phyloP scores from a whole-genome alignment of 257 asterid genomes.

The Solanum paucissectum region DNA sequence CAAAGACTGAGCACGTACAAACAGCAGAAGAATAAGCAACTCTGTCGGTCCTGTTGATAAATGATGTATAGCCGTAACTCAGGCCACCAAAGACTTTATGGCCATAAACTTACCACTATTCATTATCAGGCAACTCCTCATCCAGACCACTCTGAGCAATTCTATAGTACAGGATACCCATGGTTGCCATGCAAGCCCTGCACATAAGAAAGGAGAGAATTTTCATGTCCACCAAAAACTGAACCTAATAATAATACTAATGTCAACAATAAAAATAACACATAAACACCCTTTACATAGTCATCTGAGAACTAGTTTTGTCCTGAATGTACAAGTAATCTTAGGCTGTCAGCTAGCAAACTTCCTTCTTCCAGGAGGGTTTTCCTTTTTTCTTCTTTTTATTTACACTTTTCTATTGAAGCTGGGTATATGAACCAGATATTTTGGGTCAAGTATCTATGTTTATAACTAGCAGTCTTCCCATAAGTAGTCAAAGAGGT shows the following conservation, averaged over 20 bases:
- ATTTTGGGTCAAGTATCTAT: not conserved
- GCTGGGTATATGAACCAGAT: not conserved
- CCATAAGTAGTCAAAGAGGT: not conserved
- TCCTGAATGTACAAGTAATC: not conserved
- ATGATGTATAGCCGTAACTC: not conserved
- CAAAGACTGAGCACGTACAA: not conserved
- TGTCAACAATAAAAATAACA: not conserved
- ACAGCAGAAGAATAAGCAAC: not conserved
- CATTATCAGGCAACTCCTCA: conserved; percentile 44
- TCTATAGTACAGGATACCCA: conserved; percentile 87
- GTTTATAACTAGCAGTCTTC: not conserved
- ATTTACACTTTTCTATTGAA: not conserved
- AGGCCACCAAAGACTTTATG: not conserved
- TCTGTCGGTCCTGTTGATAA: not conserved
- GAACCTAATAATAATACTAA: not conserved
- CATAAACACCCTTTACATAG: not conserved
- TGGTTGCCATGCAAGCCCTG: conserved; percentile 99
- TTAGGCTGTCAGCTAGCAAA: not conserved
- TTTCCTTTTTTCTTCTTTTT: not conserved
- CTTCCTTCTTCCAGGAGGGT: not conserved
- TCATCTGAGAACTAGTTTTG: not conserved
- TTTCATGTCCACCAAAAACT: conserved; percentile 1
- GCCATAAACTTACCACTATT: conserved; percentile 23
- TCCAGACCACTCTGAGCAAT: conserved; percentile 59
- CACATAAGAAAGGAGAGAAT: not conserved